phyloP scores from a whole-genome alignment of 306 rosid species.

The Cicer cuneatum region DNA sequence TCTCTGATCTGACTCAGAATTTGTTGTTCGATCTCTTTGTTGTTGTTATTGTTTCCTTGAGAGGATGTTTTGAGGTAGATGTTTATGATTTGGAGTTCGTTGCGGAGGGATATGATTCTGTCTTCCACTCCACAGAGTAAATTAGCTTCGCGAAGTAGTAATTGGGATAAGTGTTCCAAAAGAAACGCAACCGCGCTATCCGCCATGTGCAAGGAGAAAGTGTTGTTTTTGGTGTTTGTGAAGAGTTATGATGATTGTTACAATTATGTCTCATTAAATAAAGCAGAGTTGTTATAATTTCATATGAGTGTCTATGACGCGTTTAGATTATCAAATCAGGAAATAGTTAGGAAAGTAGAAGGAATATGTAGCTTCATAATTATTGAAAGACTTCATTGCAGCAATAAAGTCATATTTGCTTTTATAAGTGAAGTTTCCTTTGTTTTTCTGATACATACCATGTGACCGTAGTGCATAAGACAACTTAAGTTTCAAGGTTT shows the following conservation, averaged over 20 bases:
- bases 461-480: neutral
- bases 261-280: too few relatives aligned
- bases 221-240: too few relatives aligned
- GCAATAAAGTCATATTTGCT: too few relatives aligned
- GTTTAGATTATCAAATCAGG: too few relatives aligned
- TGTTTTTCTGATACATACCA: neutral
- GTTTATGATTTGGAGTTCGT: neutral
- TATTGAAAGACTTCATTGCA: neutral
- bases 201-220: neutral
- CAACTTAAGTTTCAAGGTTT: too few relatives aligned
- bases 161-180: conserved; percentile 8
- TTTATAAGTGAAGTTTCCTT: neutral
- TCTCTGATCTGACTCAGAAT: conserved; percentile 5
- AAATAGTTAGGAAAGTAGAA: too few relatives aligned
- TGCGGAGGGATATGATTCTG: conserved; percentile 14
- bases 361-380: neutral
- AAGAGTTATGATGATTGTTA: too few relatives aligned
- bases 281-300: too few relatives aligned
- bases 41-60: neutral
- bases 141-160: neutral
- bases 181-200: neutral
- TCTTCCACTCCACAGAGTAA: conserved; percentile 17
- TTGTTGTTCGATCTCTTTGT: neutral
- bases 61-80: neutral
- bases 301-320: neutral